Conservation (phyloP, 495 filamentous ascomycete species). For the Echria macrotheca region DNA sequence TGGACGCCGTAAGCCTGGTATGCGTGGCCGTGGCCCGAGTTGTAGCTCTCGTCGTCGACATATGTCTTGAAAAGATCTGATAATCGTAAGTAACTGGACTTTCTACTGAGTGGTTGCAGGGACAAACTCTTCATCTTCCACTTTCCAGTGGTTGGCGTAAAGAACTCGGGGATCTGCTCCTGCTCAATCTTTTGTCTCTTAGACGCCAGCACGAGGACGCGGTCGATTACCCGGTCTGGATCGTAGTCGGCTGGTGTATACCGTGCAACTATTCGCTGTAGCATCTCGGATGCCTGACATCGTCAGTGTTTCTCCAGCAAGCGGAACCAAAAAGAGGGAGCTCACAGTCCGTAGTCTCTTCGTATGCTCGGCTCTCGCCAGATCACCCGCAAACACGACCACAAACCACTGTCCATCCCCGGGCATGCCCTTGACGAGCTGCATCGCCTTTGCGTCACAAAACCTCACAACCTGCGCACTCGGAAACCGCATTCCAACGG, state of each 20-base stretch:
- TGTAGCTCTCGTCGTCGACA: slow-evolving; percentile 63
- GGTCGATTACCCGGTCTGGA: slow-evolving; percentile 56
- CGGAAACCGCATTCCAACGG: slow-evolving; percentile 55
- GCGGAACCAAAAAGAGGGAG: neutral
- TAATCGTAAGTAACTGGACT: neutral
- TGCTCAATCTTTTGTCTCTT: slow-evolving; percentile 52
- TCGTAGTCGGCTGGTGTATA: slow-evolving; percentile 44
- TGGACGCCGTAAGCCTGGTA: slow-evolving; percentile 59
- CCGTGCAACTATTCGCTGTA: slow-evolving; percentile 32
- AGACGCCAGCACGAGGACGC: slow-evolving; percentile 50
- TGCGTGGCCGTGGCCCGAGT: slow-evolving; percentile 57
- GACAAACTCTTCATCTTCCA: slow-evolving; percentile 53
- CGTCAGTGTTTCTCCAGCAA: slow-evolving; percentile 12
- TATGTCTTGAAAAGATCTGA: slow-evolving; percentile 58
- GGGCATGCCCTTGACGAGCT: slow-evolving; percentile 46
- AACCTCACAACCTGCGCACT: slow-evolving; percentile 52
- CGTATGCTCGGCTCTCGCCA: slow-evolving; percentile 28
- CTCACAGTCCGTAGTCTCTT: slow-evolving; percentile 41
- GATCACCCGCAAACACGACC: slow-evolving; percentile 53
- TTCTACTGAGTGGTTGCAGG: neutral
- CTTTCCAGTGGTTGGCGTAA: slow-evolving; percentile 54
- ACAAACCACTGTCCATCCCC: slow-evolving; percentile 57
- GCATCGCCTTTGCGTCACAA: slow-evolving; percentile 51
- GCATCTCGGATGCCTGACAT: slow-evolving; percentile 22
- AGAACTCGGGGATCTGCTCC: slow-evolving; percentile 52